phyloP scores from a whole-genome alignment of 1,139 yeast species.

The Blastobotrys proliferans region DNA sequence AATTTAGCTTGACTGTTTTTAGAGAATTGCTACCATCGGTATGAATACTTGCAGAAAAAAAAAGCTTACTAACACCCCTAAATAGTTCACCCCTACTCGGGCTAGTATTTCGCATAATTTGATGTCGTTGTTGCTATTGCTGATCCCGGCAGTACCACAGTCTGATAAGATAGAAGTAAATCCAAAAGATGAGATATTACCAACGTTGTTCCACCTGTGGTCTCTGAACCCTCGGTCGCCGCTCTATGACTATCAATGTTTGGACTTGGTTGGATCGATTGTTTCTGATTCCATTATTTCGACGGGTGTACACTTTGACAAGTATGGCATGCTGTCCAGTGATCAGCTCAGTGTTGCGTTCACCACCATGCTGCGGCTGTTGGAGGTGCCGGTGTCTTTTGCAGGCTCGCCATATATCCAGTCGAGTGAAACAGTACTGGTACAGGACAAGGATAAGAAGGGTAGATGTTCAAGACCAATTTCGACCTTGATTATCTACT shows the following conservation, averaged over 20 bases:
- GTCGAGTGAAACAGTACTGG: constrained; percentile 25
- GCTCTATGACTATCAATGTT: constrained; percentile 61
- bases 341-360: constrained; percentile 58
- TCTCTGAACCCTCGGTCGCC: constrained; percentile 52
- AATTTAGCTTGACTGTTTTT: constrained; percentile 36
- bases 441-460: constrained; percentile 27
- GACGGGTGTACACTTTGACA: constrained; percentile 34
- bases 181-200: constrained; percentile 24
- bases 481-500: constrained; percentile 60
- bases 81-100: constrained; percentile 49
- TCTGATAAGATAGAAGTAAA: constrained; percentile 6
- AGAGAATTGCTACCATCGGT: constrained; percentile 45
- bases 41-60: constrained; percentile 15
- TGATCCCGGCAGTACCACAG: constrained; percentile 29
- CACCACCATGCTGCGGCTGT: constrained; percentile 40
- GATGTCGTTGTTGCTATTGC: constrained; percentile 35
- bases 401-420: constrained; percentile 36
- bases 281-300: constrained; percentile 44
- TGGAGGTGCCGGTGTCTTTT: constrained; percentile 38
- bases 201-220: constrained; percentile 76
- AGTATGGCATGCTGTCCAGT: constrained; percentile 59
- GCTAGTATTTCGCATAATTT: constrained; percentile 57
- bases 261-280: constrained; percentile 62
- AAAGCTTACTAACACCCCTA: constrained; percentile 6
- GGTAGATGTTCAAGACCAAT: constrained; percentile 33